Evolutionary conservation across 2,329 filamentous ascomycete genomes (phyloP).

Genomic region (Aspergillus glaucus): DNA sequence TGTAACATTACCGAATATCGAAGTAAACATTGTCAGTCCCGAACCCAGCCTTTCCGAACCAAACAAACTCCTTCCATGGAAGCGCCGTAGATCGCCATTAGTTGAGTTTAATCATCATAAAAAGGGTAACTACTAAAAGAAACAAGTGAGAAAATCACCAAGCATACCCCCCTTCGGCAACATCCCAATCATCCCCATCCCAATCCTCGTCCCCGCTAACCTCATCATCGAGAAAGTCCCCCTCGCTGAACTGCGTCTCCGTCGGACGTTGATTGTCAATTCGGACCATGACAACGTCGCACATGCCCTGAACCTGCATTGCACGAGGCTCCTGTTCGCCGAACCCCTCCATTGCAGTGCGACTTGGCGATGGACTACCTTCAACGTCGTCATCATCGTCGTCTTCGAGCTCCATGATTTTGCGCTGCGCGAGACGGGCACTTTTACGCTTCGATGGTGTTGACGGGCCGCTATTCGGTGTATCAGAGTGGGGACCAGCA

Average conservation of each 20-base stretch:
- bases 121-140: not conserved
- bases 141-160: conserved; percentile 11
- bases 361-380: conserved; percentile 4
- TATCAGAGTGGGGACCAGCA: conserved; percentile 6
- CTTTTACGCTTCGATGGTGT: conserved; percentile 35
- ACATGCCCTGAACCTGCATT: conserved; percentile 49
- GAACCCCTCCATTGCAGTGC: conserved; percentile 6
- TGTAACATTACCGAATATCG: not conserved
- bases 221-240: conserved; percentile 56
- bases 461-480: conserved; percentile 9
- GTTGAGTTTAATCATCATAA: not conserved
- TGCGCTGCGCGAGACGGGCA: conserved; percentile 29
- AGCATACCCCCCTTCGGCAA: conserved; percentile 14
- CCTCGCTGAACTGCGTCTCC: conserved; percentile 53
- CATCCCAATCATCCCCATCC: conserved; percentile 43
- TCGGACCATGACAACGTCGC: conserved; percentile 52
- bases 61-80: no score
- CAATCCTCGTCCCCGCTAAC: conserved; percentile 58
- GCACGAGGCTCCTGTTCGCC: conserved; percentile 1
- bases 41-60: not conserved
- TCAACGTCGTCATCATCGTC: conserved; percentile 1
- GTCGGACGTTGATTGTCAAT: conserved; percentile 58
- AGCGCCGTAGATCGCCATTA: not conserved
- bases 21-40: not conserved
- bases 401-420: conserved; percentile 21